Percentiles rank a stretch among this genome's conserved stretches.
These are phyloP conservation scores for Santalum album DNA, from an alignment of 164 flowering plant species.

Conservation along the genomic window DNA sequence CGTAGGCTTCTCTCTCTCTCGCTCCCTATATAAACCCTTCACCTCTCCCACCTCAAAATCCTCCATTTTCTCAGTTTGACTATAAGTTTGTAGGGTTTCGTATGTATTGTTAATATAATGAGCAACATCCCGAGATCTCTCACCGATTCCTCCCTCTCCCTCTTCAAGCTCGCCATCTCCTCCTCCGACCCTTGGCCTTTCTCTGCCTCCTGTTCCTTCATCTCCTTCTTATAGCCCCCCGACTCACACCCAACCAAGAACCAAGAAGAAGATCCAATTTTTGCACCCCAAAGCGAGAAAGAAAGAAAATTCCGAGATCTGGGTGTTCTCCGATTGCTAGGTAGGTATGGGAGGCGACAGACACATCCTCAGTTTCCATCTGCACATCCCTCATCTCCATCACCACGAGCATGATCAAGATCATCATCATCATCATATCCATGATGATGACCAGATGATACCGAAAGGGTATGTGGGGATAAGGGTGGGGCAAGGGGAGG, in stretches of 20 bases:
- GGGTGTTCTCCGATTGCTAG: too few species aligned
- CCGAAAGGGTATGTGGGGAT: slow-evolving; percentile 48
- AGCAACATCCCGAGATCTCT: slow-evolving; percentile 59
- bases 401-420: slow-evolving; percentile 19
- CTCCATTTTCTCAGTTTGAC: too few species aligned
- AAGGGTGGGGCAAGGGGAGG: slow-evolving; percentile 37
- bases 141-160: slow-evolving; percentile 41
- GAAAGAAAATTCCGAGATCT: too few species aligned
- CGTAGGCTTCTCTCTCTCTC: too few species aligned
- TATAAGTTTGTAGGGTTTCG: too few species aligned
- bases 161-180: slow-evolving; percentile 56
- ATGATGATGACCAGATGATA: slow-evolving; percentile 10
- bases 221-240: not conserved
- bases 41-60: too few species aligned
- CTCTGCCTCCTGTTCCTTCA: slow-evolving; percentile 24
- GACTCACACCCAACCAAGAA: not conserved
- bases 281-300: not conserved
- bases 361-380: slow-evolving; percentile 24
- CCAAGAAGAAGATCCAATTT: not conserved
- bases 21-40: too few species aligned
- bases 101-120: slow-evolving; percentile 57
- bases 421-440: slow-evolving; percentile 7
- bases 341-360: slow-evolving; percentile 24
- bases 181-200: slow-evolving; percentile 76
- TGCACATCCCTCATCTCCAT: slow-evolving; percentile 14